Base-by-base conservation (phyloP, 2,329 filamentous ascomycete genomes). In the Rhynchosporium secalis region DNA sequence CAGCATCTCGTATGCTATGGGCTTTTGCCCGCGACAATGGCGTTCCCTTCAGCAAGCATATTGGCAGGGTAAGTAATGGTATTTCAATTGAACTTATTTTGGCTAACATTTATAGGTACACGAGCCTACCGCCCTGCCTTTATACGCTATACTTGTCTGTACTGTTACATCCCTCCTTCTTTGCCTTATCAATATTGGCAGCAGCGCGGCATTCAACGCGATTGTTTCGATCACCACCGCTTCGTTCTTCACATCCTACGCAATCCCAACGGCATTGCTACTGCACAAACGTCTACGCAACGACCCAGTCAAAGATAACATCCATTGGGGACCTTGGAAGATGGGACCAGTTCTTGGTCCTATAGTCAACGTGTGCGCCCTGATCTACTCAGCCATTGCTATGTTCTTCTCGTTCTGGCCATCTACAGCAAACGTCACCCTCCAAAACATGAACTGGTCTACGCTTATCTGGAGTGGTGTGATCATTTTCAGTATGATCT, bases 341-440 rank as follows among this genome's bases (percentile, higher is more conserved):
- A 59, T 70, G 40, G 66, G 65, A 8, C 66, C 66, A 38, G 65
- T 68, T 15, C 62, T 71, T 33, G 69, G 69, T 26, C 66, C 62
- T 5, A 60, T 66, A 38, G 58, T 57, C 57, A 69, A 66, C 57
- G 55, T 61, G 9, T 54, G 58, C 28, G 64, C 61, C 29, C 48
- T 67, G 26, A 54, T 62, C 45, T 64, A 61, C 52, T 65, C 36
- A 5, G 28, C 68, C 20, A 73, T 82, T 1, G 83, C 83, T 0
- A 80, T 78, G 3, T 69, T 79, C 31, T 86, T 85, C 70, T 86
- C 85, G 62, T 69, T 76, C 56, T 67, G 60, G 48, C 67, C 67
- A 6, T 28, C 61, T 1, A 62, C 59, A 8, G 20, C 38, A 9
- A 43, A 49, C 7, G 65, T 68, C 29, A 68, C 61, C 20, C 46